phyloP scores from a whole-genome alignment of 352 stramenopile species.

The Phytophthora sansomeana region DNA sequence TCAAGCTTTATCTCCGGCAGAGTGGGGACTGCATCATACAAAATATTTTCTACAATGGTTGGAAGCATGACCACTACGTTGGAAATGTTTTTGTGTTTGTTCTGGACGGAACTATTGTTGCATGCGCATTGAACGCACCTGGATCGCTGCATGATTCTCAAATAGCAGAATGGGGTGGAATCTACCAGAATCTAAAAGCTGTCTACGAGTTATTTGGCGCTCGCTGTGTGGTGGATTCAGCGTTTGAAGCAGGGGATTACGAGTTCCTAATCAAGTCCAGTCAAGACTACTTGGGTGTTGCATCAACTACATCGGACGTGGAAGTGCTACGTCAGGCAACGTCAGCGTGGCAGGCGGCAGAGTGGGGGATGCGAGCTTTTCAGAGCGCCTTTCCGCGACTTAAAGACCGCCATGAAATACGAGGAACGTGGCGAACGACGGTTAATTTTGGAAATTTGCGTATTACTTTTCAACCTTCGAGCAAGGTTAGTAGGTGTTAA shows the following conservation, averaged over 20 bases:
- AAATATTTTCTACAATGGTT: conserved; percentile 49
- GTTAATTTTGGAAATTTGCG: conserved; percentile 10
- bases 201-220: conserved; percentile 1
- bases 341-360: conserved; percentile 10
- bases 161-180: conserved; percentile 10
- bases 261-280: conserved; percentile 7
- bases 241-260: conserved; percentile 7
- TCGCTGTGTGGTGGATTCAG: conserved; percentile 18
- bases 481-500: conserved; percentile 16
- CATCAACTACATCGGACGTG: no score
- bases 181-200: conserved; percentile 5
- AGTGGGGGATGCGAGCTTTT: conserved; percentile 20
- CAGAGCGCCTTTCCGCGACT: conserved; percentile 12
- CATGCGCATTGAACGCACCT: conserved; percentile 33
- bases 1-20: neutral
- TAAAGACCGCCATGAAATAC: conserved; percentile 13
- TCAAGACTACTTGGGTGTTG: no score
- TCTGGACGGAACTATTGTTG: conserved; percentile 39
- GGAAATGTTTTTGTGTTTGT: conserved; percentile 40
- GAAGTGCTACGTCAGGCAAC: no score
- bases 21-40: conserved; percentile 15
- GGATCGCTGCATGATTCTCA: conserved; percentile 44
- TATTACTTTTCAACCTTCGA: conserved; percentile 18
- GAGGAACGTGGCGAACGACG: conserved; percentile 17
- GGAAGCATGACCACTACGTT: conserved; percentile 45